Conservation (phyloP, 345 rosid genomes). For the Populus tremula region DNA sequence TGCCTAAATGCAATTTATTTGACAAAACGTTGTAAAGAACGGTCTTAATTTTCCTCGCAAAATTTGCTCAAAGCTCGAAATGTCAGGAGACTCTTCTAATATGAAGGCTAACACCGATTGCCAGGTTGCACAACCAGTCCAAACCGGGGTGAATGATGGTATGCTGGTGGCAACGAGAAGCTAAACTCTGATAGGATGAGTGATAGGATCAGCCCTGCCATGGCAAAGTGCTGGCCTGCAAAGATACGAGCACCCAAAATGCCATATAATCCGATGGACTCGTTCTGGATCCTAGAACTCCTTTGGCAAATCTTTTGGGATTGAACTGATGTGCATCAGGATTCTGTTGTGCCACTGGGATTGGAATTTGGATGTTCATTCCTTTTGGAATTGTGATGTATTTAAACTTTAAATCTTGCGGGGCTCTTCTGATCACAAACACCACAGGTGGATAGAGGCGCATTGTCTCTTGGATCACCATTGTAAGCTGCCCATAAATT, state of each 20-base stretch:
- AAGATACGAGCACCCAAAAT: slow-evolving; percentile 14
- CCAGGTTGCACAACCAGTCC: slow-evolving; percentile 28
- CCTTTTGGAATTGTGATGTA: slow-evolving; percentile 26
- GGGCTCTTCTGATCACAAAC: slow-evolving; percentile 6
- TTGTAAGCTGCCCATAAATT: slow-evolving; percentile 17
- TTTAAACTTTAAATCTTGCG: slow-evolving; percentile 30
- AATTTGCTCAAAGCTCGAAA: not conserved
- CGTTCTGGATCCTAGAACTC: slow-evolving; percentile 18
- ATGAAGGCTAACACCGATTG: slow-evolving; percentile 21
- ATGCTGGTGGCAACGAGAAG: slow-evolving; percentile 22
- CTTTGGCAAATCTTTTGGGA: slow-evolving; percentile 33
- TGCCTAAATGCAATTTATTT: not conserved
- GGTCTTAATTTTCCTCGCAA: not conserved
- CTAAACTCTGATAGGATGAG: slow-evolving; percentile 26
- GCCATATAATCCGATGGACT: slow-evolving; percentile 15
- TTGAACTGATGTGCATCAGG: slow-evolving; percentile 26
- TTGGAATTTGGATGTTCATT: slow-evolving; percentile 20
- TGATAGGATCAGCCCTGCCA: slow-evolving; percentile 21
- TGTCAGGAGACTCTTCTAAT: not conserved
- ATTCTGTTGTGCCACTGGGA: slow-evolving; percentile 13
- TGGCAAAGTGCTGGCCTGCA: slow-evolving; percentile 16
- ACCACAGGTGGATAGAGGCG: slow-evolving; percentile 14
- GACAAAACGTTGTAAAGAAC: not conserved
- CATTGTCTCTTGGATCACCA: slow-evolving; percentile 24
- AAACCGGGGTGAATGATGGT: slow-evolving; percentile 15